These are phyloP conservation scores for Tritrichomonas foetus DNA, from an alignment of 208 protist species.

Conservation along the genomic window DNA sequence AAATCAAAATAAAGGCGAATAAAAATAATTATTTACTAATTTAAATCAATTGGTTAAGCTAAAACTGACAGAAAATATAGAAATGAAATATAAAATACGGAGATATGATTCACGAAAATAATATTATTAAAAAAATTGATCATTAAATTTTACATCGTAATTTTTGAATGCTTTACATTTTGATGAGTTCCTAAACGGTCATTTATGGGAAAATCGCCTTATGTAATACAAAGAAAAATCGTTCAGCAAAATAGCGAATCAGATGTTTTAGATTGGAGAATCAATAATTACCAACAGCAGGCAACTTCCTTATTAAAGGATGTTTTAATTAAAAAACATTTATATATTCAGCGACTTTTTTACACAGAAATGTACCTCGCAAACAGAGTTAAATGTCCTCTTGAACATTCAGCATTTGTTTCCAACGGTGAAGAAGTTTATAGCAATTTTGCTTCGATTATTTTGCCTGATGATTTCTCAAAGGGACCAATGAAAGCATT, in stretches of 20 bases:
- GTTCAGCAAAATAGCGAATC: neutral
- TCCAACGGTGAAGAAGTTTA: neutral
- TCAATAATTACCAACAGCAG: neutral
- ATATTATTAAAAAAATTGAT: no score
- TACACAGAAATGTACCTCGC: neutral
- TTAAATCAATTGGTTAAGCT: no score
- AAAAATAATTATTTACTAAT: no score
- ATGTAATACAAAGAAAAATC: neutral
- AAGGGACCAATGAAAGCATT: conserved; percentile 39
- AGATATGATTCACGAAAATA: no score
- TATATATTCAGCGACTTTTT: neutral
- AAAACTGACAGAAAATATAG: no score
- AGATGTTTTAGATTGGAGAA: neutral
- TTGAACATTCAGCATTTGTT: neutral
- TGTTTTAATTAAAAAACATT: neutral
- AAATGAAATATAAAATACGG: no score
- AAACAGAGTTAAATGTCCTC: neutral
- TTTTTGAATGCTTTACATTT: no score
- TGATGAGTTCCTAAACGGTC: no score
- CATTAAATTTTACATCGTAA: no score
- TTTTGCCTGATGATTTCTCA: neutral
- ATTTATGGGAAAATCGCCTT: no score
- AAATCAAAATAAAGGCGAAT: no score
- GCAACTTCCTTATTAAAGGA: neutral
- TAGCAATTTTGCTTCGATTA: neutral